A percentile compares a stretch with the other conserved stretches of the same genome.
These are phyloP conservation scores for Chalara sp. DNA, from an alignment of 2,329 filamentous ascomycete genomes.

Conservation along the genomic window DNA sequence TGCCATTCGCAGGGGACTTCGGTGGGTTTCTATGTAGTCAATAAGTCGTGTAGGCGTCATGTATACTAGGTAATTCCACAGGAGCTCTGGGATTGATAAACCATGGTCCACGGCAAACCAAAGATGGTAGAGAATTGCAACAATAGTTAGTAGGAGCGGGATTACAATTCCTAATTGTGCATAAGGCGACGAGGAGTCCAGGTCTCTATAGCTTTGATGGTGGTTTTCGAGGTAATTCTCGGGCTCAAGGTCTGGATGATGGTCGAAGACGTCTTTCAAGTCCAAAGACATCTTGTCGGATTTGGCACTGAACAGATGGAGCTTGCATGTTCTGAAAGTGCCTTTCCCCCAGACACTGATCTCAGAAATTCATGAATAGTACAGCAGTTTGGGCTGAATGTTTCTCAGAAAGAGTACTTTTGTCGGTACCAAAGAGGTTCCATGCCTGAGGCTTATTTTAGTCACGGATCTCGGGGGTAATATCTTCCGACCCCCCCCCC, in stretches of 20 bases:
- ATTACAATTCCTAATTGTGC: constrained; percentile 13
- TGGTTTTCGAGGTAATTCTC: constrained; percentile 14
- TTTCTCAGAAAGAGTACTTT: neutral
- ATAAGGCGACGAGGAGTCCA: constrained; percentile 11
- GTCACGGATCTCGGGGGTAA: neutral
- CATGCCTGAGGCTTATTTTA: neutral
- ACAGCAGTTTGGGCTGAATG: neutral
- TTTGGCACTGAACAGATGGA: constrained; percentile 15
- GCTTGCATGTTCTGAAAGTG: too few relatives aligned
- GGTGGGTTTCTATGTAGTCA: constrained; percentile 43
- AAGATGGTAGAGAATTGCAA: constrained; percentile 23
- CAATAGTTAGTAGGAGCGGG: constrained; percentile 17
- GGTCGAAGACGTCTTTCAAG: constrained; percentile 20
- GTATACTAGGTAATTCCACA: constrained; percentile 56
- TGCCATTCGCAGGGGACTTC: constrained; percentile 38
- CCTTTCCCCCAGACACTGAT: too few relatives aligned
- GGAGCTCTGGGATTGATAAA: constrained; percentile 37
- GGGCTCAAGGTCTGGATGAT: constrained; percentile 16
- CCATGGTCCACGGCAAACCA: constrained; percentile 26
- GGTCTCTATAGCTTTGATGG: constrained; percentile 24
- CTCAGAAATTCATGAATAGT: too few relatives aligned
- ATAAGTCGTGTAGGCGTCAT: constrained; percentile 50
- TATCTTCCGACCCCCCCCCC: neutral
- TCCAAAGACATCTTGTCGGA: constrained; percentile 20
- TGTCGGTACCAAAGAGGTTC: neutral